These are phyloP conservation scores for Cyclotella cryptica DNA, from an alignment of 108 stramenopile genomes.

Conservation along the genomic window DNA sequence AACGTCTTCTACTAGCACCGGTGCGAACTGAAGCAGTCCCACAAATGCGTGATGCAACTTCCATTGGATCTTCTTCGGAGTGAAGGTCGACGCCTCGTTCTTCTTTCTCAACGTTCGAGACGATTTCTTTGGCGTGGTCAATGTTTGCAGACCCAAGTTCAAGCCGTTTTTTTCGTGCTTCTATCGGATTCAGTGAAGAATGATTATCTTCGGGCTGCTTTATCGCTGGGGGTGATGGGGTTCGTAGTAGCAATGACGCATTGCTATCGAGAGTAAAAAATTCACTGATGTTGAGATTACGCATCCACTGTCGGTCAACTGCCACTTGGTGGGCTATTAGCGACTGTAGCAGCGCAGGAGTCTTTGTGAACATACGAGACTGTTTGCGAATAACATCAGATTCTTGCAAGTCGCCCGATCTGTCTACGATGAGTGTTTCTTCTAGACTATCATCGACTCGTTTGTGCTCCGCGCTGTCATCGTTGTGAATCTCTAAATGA, in stretches of 20 bases:
- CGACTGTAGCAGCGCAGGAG: slow-evolving; percentile 29
- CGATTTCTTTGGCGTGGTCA: slow-evolving; percentile 57
- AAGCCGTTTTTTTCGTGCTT: slow-evolving; percentile 50
- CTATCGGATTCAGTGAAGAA: slow-evolving; percentile 25
- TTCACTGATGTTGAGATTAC: slow-evolving; percentile 40
- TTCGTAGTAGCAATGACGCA: slow-evolving; percentile 32
- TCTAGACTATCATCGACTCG: slow-evolving; percentile 15
- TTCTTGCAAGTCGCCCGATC: background rate
- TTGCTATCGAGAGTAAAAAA: slow-evolving; percentile 38
- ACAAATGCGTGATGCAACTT: slow-evolving; percentile 66
- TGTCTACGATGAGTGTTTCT: background rate
- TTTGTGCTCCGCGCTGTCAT: slow-evolving; percentile 28
- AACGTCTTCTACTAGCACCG: slow-evolving; percentile 63
- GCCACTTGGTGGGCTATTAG: slow-evolving; percentile 45
- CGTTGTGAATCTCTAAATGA: slow-evolving; percentile 17
- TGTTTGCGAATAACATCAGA: background rate
- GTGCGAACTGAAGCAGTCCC: slow-evolving; percentile 70
- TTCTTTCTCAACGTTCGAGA: slow-evolving; percentile 59
- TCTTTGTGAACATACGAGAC: slow-evolving; percentile 7
- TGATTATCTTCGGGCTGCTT: slow-evolving; percentile 5
- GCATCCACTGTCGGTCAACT: slow-evolving; percentile 40
- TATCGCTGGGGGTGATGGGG: slow-evolving; percentile 23
- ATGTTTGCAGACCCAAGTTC: slow-evolving; percentile 65
- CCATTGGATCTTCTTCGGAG: slow-evolving; percentile 48
- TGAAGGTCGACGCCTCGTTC: slow-evolving; percentile 63